Percentiles rank a stretch among this genome's conserved stretches.
Conservation (phyloP, 768 basidiomycete species). For the Leucocoprinus sp. region DNA sequence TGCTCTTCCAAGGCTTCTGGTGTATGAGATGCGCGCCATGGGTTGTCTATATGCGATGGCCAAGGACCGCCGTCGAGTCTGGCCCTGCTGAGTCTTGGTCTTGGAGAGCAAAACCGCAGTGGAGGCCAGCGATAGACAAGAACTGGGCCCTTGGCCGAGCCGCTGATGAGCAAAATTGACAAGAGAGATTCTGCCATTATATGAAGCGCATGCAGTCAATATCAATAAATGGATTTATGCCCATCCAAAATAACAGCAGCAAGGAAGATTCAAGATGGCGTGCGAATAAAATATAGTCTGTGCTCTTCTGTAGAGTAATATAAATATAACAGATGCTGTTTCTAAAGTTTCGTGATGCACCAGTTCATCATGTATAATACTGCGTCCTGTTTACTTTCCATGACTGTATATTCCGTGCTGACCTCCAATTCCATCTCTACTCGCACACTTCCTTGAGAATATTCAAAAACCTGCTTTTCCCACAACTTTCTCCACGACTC, state of each 20-base stretch:
- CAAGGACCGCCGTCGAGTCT: conserved; percentile 38
- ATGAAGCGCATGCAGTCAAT: too few relatives aligned
- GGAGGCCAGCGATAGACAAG: conserved; percentile 86
- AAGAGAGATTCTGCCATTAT: conserved; percentile 72
- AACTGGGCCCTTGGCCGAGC: conserved; percentile 72
- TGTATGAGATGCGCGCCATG: conserved; percentile 53
- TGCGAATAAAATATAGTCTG: too few relatives aligned
- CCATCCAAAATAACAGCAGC: too few relatives aligned
- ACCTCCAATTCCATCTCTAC: neutral
- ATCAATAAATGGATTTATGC: too few relatives aligned
- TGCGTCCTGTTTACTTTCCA: neutral
- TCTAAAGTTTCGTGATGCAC: neutral
- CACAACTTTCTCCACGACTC: neutral
- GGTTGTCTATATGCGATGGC: conserved; percentile 58
- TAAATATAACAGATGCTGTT: too few relatives aligned
- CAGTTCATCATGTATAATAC: neutral
- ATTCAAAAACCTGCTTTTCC: neutral
- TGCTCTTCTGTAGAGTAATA: too few relatives aligned
- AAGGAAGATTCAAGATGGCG: too few relatives aligned
- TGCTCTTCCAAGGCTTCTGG: conserved; percentile 22
- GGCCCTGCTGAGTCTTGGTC: conserved; percentile 70
- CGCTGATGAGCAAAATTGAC: conserved; percentile 75
- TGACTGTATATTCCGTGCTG: neutral
- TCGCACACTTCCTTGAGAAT: neutral
- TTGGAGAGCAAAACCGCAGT: conserved; percentile 48